These are phyloP conservation scores for Rhynchospora breviuscula DNA, from an alignment of 176 grass and related monocot species.

Conservation along the genomic window DNA sequence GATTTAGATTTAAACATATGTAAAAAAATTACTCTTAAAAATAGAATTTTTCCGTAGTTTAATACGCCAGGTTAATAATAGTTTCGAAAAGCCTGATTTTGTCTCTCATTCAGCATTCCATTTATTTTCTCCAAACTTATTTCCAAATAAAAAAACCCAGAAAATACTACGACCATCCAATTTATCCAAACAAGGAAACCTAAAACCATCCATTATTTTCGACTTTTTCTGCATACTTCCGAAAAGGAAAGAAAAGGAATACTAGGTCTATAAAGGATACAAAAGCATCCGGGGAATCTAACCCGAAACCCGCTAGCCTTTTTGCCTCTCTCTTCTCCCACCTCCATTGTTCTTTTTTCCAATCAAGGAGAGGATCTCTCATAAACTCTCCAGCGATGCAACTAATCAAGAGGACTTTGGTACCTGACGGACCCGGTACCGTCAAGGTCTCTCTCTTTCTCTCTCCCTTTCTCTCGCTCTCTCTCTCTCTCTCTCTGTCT, in stretches of 20 bases:
- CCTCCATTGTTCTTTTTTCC: neutral
- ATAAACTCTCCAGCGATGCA: slow-evolving; percentile 35
- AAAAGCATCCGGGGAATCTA: neutral
- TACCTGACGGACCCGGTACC: slow-evolving; percentile 57
- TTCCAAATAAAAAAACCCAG: neutral
- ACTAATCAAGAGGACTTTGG: slow-evolving; percentile 44
- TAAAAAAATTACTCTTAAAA: too few species aligned
- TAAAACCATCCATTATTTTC: neutral
- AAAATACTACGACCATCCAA: neutral
- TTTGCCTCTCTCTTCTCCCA: neutral
- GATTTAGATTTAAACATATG: too few species aligned
- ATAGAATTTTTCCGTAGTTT: too few species aligned
- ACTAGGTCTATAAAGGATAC: neutral
- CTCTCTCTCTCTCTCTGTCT: too few species aligned
- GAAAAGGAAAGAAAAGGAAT: neutral
- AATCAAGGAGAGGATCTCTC: neutral
- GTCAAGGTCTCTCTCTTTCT: slow-evolving; percentile 43
- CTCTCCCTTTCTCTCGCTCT: neutral
- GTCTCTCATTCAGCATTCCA: neutral
- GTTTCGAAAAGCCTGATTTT: too few species aligned
- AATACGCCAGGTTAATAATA: too few species aligned
- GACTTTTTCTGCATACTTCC: neutral
- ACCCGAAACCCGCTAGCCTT: neutral
- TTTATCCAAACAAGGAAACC: neutral
- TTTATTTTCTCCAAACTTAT: neutral